Evolutionary conservation across 352 stramenopile species (phyloP).

Genomic region (Phytophthora brassicae): DNA sequence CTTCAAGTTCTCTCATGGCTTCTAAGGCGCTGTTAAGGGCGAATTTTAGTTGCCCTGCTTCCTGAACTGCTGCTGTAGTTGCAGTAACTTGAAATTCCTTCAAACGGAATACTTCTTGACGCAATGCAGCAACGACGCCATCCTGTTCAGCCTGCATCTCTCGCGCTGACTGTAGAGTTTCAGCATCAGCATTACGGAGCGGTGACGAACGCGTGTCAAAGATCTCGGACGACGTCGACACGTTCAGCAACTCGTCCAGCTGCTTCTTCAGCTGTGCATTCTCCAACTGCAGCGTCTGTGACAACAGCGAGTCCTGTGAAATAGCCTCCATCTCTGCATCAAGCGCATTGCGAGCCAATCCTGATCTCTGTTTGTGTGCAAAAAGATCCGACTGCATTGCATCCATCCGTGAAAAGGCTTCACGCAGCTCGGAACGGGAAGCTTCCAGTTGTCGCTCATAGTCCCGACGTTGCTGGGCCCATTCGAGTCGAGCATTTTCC

Average conservation of each 20-base stretch:
- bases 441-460: conserved; percentile 70
- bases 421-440: conserved; percentile 56
- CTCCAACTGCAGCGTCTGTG: conserved; percentile 75
- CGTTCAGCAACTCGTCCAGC: conserved; percentile 65
- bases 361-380: conserved; percentile 77
- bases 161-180: conserved; percentile 19
- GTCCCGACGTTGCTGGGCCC: conserved; percentile 78
- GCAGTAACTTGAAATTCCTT: conserved; percentile 45
- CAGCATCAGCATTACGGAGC: conserved; percentile 7
- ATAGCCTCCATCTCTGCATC: conserved; percentile 89
- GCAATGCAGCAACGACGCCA: conserved; percentile 43
- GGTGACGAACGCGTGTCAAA: conserved; percentile 9
- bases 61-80: conserved; percentile 25
- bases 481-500: conserved; percentile 70
- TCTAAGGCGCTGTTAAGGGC: conserved; percentile 34
- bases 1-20: conserved; percentile 35
- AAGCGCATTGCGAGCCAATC: conserved; percentile 57
- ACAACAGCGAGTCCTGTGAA: conserved; percentile 81
- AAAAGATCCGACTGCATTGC: conserved; percentile 92
- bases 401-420: conserved; percentile 80
- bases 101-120: conserved; percentile 61
- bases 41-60: conserved; percentile 37
- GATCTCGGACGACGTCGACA: conserved; percentile 24
- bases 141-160: conserved; percentile 65
- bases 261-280: conserved; percentile 87